Evolutionary conservation across 495 filamentous ascomycete species (phyloP).

Genomic region (Thermochaetoides thermophila): DNA sequence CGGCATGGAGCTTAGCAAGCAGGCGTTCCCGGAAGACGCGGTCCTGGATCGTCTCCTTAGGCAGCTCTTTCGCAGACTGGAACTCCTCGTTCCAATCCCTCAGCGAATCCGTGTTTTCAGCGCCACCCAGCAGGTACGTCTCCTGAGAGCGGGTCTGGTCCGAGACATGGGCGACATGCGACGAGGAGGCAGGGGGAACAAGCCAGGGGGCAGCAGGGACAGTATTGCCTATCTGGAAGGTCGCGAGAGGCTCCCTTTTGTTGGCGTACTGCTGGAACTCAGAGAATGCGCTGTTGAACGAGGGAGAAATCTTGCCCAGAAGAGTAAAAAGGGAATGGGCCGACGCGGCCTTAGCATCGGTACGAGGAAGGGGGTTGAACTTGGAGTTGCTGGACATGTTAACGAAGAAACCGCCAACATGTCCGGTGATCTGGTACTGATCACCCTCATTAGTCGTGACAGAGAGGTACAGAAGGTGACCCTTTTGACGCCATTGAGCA

Average conservation of each 20-base stretch:
- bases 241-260: constrained; percentile 70
- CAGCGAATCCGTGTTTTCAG: constrained; percentile 84
- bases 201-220: constrained; percentile 89
- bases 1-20: constrained; percentile 88
- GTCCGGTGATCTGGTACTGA: constrained; percentile 80
- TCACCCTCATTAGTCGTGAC: constrained; percentile 84
- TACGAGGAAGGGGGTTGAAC: constrained; percentile 79
- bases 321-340: constrained; percentile 81
- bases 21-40: constrained; percentile 90
- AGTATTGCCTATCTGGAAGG: constrained; percentile 89
- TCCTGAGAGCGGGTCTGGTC: constrained; percentile 88
- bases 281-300: constrained; percentile 59
- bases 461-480: constrained; percentile 84
- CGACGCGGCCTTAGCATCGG: constrained; percentile 44
- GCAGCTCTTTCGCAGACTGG: constrained; percentile 86
- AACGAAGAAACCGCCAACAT: constrained; percentile 89
- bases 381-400: constrained; percentile 82
- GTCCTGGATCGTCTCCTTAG: constrained; percentile 84
- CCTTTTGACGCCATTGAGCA: constrained; percentile 74
- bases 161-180: constrained; percentile 52
- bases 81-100: constrained; percentile 99
- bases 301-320: constrained; percentile 61
- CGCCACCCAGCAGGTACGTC: constrained; percentile 73
- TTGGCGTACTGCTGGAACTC: constrained; percentile 67
- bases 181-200: constrained; percentile 50